Evolutionary conservation across 139 green algal genomes (phyloP).

Genomic region (Tetratostichococcus sp.): DNA sequence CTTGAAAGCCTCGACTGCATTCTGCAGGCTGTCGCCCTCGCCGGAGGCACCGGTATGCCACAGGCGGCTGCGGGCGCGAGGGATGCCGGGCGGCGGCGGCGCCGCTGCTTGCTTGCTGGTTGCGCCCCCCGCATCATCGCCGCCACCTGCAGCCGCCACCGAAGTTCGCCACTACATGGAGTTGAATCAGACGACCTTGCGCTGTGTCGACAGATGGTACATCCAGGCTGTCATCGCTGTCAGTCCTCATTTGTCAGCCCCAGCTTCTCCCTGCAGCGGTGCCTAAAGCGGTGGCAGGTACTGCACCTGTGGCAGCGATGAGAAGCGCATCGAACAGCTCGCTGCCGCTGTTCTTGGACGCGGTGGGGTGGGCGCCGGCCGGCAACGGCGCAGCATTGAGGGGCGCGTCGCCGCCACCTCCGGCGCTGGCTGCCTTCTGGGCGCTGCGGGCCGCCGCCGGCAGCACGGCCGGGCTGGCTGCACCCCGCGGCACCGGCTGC

Average conservation of each 20-base stretch:
- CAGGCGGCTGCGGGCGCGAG: conserved; percentile 43
- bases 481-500: no score
- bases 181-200: no score
- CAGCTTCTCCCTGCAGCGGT: no score
- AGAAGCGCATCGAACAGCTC: conserved; percentile 82
- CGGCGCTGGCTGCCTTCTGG: neutral
- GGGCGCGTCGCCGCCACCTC: neutral
- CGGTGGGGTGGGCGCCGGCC: conserved; percentile 13
- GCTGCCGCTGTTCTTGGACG: conserved; percentile 34
- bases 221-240: no score
- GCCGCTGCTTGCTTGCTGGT: conserved; percentile 18
- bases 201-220: no score
- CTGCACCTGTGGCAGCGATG: conserved; percentile 60
- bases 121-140: conserved; percentile 48
- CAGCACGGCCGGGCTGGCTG: no score
- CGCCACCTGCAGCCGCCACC: conserved; percentile 8
- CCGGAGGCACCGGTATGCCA: conserved; percentile 46
- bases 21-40: conserved; percentile 52
- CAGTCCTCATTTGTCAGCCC: no score
- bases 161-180: no score
- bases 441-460: neutral
- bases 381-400: conserved; percentile 11
- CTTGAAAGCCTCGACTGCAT: conserved; percentile 66
- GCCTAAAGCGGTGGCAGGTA: no score
- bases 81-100: conserved; percentile 18